Percentiles rank a stretch among this genome's conserved stretches.
Evolutionary conservation across 2,329 filamentous ascomycete species (phyloP).

Genomic region (Cytospora mali): DNA sequence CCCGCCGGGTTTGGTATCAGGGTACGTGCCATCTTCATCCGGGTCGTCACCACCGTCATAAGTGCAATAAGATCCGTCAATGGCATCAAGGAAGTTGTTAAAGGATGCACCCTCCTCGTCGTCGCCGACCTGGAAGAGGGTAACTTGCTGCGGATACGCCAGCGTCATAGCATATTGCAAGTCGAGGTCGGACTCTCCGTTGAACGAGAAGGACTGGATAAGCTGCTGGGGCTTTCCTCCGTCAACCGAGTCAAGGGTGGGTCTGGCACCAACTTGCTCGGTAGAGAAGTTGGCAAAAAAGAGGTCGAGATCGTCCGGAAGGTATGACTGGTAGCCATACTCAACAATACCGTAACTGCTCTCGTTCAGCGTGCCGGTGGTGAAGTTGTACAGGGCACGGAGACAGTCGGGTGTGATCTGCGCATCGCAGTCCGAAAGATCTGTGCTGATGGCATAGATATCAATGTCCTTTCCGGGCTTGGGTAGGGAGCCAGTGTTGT

Average conservation of each 20-base stretch:
- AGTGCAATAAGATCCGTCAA: conserved; percentile 52
- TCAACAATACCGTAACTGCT: conserved; percentile 28
- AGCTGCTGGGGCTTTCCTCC: conserved; percentile 23
- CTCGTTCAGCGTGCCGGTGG: conserved; percentile 15
- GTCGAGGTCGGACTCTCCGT: conserved; percentile 27
- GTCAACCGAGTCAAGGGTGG: conserved; percentile 23
- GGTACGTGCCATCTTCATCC: conserved; percentile 48
- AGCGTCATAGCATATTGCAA: conserved; percentile 24
- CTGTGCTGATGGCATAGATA: conserved; percentile 12
- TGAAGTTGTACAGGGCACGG: conserved; percentile 25
- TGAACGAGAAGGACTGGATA: conserved; percentile 19
- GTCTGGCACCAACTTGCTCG: conserved; percentile 17
- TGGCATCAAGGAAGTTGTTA: conserved; percentile 51
- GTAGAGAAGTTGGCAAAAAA: conserved; percentile 25
- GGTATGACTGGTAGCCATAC: conserved; percentile 27
- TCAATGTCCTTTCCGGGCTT: conserved; percentile 24
- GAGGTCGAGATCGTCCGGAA: conserved; percentile 20
- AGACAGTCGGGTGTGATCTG: conserved; percentile 26
- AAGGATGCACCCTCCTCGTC: conserved; percentile 27
- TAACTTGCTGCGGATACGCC: conserved; percentile 30
- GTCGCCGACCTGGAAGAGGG: conserved; percentile 31
- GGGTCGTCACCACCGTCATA: conserved; percentile 37
- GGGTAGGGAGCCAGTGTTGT: conserved; percentile 23
- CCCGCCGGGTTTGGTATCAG: conserved; percentile 44
- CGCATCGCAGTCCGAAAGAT: conserved; percentile 23